A percentile compares a stretch with the other conserved stretches of the same genome.
These are phyloP conservation scores for Cyathus striatus DNA, from an alignment of 768 basidiomycete species.

Conservation along the genomic window DNA sequence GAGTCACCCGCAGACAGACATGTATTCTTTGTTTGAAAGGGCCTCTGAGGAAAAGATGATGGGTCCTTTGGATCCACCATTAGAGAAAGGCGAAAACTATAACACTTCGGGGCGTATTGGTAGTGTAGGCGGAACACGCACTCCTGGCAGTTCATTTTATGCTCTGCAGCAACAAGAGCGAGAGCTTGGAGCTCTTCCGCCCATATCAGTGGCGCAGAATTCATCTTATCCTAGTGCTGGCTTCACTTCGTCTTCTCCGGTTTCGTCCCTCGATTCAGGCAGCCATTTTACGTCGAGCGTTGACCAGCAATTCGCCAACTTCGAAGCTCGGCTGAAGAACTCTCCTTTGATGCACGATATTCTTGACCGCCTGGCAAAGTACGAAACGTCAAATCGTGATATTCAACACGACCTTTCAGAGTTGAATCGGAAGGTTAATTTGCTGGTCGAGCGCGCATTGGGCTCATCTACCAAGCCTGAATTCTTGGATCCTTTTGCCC, in stretches of 20 bases:
- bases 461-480: slow-evolving; percentile 50
- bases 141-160: slow-evolving; percentile 28
- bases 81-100: slow-evolving; percentile 46
- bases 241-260: slow-evolving; percentile 66
- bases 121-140: slow-evolving; percentile 11
- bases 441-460: slow-evolving; percentile 67
- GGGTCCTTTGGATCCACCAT: slow-evolving; percentile 45
- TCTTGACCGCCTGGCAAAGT: slow-evolving; percentile 66
- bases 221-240: slow-evolving; percentile 38
- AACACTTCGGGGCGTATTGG: slow-evolving; percentile 27
- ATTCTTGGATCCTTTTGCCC: slow-evolving; percentile 78
- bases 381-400: slow-evolving; percentile 64
- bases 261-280: slow-evolving; percentile 72
- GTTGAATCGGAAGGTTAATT: slow-evolving; percentile 71
- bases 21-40: slow-evolving; percentile 34
- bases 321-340: slow-evolving; percentile 71
- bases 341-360: slow-evolving; percentile 76
- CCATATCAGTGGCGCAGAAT: slow-evolving; percentile 29
- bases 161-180: slow-evolving; percentile 29
- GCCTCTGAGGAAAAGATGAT: slow-evolving; percentile 45
- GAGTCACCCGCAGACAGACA: slow-evolving; percentile 38
- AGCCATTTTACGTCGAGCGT: slow-evolving; percentile 51
- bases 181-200: slow-evolving; percentile 40
- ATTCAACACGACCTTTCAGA: slow-evolving; percentile 72
- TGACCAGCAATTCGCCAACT: slow-evolving; percentile 41